Evolutionary conservation across 2,329 filamentous ascomycete species (phyloP), one percentile per base, ranked within the genome.

Genomic region (Penicillium sp.): DNA sequence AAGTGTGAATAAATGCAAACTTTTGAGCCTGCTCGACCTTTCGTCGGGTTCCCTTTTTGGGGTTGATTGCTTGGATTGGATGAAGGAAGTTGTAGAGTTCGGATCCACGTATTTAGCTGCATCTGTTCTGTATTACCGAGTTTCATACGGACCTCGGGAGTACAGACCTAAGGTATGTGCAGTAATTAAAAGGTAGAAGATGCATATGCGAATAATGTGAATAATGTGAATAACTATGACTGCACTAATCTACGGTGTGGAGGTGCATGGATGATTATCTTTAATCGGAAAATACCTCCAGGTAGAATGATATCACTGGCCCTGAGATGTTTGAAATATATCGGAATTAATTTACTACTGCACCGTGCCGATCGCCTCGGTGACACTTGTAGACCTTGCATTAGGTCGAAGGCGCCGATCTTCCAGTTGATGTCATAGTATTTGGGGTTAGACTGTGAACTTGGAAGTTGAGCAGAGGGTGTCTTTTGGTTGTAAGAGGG

Each of bases 281-380:
- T 24, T 32, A 18, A 46, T 24, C 26, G 26, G n/a, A 16, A 49
- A 24, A 48, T 26, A 16, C 20, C 10, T 5, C 20, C 22, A 26
- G 16, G n/a, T 22, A 18, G 22, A 16, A 22, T 52, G 40, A 52
- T 46, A 52, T 52, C 40, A 52, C 50, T n/a, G 50, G 35, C 16
- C n/a, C 9, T 32, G 47, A n/a, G 16, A 10, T 24, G 18, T 51
- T 22, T 4, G 20, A n/a, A 20, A 37, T 22, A 52, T 38, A 46
- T 22, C 32, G 39, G 31, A 10, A 3, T 9, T 16, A 20, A 37
- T 45, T 24, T 7, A 24, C 39, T 37, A 34, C 29, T n/a, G 16
- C 26, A 32, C 11, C 11, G 44, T 44, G 38, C 29, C 14, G 18
- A 39, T 44, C 20, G 16, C 35, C 49, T 34, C 35, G 6, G 39